phyloP scores from a whole-genome alignment of 768 basidiomycete species.

The Dioszegia aurantiaca region DNA sequence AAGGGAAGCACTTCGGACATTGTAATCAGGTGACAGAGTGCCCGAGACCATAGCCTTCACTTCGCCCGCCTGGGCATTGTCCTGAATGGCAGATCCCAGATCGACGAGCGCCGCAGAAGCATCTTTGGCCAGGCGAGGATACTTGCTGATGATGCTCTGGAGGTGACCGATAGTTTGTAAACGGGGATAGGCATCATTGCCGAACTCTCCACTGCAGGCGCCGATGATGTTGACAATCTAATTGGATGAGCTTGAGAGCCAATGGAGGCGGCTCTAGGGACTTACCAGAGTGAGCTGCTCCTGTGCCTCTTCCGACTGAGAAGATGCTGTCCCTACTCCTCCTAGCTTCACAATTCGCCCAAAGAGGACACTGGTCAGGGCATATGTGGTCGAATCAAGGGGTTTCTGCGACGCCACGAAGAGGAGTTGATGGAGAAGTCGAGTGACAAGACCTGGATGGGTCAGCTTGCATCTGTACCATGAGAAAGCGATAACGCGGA shows the following conservation, averaged over 20 bases:
- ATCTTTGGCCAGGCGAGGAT: slow-evolving; percentile 78
- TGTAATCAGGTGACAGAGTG: slow-evolving; percentile 77
- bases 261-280: slow-evolving; percentile 56
- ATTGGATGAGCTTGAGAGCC: slow-evolving; percentile 54
- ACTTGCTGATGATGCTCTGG: slow-evolving; percentile 67
- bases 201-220: slow-evolving; percentile 60
- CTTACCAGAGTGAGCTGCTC: slow-evolving; percentile 72
- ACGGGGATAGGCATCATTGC: slow-evolving; percentile 70
- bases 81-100: slow-evolving; percentile 73
- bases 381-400: slow-evolving; percentile 81
- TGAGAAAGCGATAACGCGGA: slow-evolving; percentile 10
- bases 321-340: slow-evolving; percentile 62
- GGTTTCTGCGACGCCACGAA: slow-evolving; percentile 75
- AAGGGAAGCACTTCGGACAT: slow-evolving; percentile 82
- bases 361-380: slow-evolving; percentile 74
- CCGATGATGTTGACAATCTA: slow-evolving; percentile 50
- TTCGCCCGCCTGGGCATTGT: slow-evolving; percentile 65
- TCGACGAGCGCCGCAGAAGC: slow-evolving; percentile 76
- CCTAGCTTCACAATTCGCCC: slow-evolving; percentile 66
- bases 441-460: slow-evolving; percentile 67
- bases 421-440: slow-evolving; percentile 79
- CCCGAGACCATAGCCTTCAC: slow-evolving; percentile 66
- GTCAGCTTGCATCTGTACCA: slow-evolving; percentile 4
- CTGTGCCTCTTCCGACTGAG: slow-evolving; percentile 67
- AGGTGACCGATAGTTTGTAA: slow-evolving; percentile 66